Evolutionary conservation across 2,329 filamentous ascomycete species (phyloP).

Genomic region (Thielaviopsis ethacetica): DNA sequence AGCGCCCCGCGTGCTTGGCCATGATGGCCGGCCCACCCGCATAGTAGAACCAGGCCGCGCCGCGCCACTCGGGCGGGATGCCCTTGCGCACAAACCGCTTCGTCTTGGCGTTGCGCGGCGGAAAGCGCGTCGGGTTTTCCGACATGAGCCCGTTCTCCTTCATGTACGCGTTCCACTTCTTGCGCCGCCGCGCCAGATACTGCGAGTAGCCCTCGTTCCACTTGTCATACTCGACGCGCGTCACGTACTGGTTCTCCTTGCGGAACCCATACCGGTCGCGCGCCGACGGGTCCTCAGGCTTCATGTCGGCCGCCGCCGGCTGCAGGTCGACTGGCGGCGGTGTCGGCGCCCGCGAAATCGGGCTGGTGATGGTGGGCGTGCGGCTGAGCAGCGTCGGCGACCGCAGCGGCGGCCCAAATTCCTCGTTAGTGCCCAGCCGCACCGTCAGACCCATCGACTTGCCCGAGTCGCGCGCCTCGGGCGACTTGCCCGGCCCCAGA

Average conservation of each 20-base stretch:
- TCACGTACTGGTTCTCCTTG: conserved; percentile 69
- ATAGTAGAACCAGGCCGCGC: conserved; percentile 96
- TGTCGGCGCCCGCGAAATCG: conserved; percentile 11
- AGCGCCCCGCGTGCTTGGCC: conserved; percentile 59
- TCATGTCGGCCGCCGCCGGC: conserved; percentile 18
- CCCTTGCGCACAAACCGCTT: conserved; percentile 87
- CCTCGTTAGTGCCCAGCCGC: not conserved
- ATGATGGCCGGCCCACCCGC: conserved; percentile 71
- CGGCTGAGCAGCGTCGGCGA: conserved; percentile 9
- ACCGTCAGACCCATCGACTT: conserved; percentile 25
- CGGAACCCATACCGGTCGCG: conserved; percentile 87
- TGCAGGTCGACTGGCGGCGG: conserved; percentile 14
- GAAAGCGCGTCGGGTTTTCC: conserved; percentile 59
- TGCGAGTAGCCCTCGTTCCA: conserved; percentile 65
- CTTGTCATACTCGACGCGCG: conserved; percentile 57
- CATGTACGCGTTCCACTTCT: conserved; percentile 70
- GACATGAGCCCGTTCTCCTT: conserved; percentile 60
- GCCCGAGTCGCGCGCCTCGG: conserved; percentile 33
- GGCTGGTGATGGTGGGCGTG: conserved; percentile 9
- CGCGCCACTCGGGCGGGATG: conserved; percentile 83
- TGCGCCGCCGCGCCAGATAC: conserved; percentile 56
- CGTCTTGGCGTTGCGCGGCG: conserved; percentile 62
- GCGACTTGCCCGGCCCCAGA: conserved; percentile 4
- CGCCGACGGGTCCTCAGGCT: conserved; percentile 30
- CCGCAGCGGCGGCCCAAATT: conserved; percentile 4